phyloP scores from a whole-genome alignment of 176 grass and related monocot species.

The Panicum miliaceum region DNA sequence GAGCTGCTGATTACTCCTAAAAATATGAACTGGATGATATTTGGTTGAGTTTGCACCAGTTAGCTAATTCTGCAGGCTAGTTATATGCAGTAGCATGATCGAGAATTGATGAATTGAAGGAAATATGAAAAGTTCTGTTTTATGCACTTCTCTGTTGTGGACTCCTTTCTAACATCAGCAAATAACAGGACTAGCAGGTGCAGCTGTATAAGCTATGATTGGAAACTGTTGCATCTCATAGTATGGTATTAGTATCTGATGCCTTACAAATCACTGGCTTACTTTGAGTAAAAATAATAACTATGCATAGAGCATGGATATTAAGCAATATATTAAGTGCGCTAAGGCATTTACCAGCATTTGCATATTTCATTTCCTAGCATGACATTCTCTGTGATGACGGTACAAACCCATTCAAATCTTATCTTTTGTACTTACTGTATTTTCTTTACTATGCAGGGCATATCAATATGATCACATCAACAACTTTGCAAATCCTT shows the following conservation, averaged over 20 bases:
- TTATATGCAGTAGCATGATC: not conserved
- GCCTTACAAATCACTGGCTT: not conserved
- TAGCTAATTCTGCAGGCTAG: not conserved
- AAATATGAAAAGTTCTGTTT: not conserved
- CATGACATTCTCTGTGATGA: constrained; percentile 13
- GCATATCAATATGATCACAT: constrained; percentile 99
- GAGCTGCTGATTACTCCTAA: constrained; percentile 7
- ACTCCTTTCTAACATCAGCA: constrained; percentile 13
- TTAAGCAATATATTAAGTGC: no score
- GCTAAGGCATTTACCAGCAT: not conserved
- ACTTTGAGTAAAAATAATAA: constrained; percentile 6
- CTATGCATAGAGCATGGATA: not conserved
- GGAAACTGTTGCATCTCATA: constrained; percentile 29
- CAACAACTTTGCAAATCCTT: constrained; percentile 77
- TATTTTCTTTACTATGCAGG: constrained; percentile 58
- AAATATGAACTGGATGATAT: constrained; percentile 4
- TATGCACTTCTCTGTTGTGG: not conserved
- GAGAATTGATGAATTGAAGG: not conserved
- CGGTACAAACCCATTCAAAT: not conserved
- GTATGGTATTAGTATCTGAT: not conserved
- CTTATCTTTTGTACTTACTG: constrained; percentile 10
- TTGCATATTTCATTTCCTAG: constrained; percentile 18
- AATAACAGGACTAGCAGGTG: constrained; percentile 24
- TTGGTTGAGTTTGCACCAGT: not conserved
- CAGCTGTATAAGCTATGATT: constrained; percentile 29